Conservation (phyloP, 495 filamentous ascomycete genomes). For the Emericellopsis terricola region DNA sequence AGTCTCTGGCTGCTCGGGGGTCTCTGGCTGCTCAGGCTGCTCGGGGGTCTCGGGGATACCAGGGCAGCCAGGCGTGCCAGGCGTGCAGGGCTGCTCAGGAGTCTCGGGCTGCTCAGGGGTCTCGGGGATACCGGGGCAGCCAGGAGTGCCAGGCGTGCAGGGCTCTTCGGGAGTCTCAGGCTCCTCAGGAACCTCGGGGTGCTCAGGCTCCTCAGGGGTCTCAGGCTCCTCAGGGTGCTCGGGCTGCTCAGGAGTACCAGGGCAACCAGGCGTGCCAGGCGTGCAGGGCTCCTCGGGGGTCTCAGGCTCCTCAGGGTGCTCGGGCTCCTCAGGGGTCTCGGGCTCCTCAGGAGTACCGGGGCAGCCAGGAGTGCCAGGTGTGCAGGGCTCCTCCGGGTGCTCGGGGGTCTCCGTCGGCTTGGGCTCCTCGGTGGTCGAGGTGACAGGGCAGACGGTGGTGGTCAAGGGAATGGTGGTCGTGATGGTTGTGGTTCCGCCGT, state of each 20-base stretch:
- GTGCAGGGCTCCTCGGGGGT: neutral
- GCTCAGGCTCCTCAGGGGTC: neutral
- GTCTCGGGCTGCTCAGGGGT: neutral
- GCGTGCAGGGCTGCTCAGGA: neutral
- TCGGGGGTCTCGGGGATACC: neutral
- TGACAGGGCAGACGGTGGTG: conserved; percentile 16
- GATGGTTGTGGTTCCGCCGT: conserved; percentile 4
- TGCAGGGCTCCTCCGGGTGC: no score
- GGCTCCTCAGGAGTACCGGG: neutral
- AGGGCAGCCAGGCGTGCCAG: neutral
- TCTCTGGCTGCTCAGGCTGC: neutral
- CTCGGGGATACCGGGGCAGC: no score
- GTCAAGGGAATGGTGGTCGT: conserved; percentile 13
- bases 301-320: neutral
- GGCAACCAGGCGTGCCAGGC: neutral
- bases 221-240: neutral
- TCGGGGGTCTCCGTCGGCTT: no score
- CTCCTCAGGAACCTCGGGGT: no score
- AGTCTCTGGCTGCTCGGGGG: neutral
- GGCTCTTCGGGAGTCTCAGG: neutral
- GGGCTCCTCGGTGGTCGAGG: conserved; percentile 1
- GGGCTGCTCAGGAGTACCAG: neutral
- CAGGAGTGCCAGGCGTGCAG: neutral
- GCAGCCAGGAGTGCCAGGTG: neutral
- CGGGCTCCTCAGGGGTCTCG: neutral